Percentiles rank a stretch among this genome's conserved stretches.
Evolutionary conservation across 2,329 filamentous ascomycete genomes (phyloP).

Genomic region (Dothistroma septosporum): DNA sequence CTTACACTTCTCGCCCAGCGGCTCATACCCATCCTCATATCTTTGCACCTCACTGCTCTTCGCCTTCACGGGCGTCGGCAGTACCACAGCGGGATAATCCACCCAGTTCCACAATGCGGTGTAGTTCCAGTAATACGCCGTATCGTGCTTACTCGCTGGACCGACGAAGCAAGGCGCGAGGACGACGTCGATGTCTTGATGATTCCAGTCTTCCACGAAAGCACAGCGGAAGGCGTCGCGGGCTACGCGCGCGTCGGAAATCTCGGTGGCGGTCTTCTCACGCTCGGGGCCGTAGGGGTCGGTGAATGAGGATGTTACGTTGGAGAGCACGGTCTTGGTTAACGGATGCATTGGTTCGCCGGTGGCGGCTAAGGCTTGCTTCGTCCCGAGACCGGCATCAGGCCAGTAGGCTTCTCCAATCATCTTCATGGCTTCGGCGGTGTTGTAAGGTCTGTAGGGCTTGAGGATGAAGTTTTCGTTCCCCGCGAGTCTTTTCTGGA

Average conservation of each 20-base stretch:
- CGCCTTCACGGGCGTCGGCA: conserved; percentile 15
- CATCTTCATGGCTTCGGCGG: conserved; percentile 11
- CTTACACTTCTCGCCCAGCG: conserved; percentile 15
- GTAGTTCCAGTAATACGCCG: conserved; percentile 20
- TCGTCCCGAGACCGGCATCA: conserved; percentile 11
- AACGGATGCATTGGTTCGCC: conserved; percentile 16
- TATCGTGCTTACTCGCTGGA: conserved; percentile 18
- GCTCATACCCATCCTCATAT: conserved; percentile 11
- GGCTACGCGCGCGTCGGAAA: conserved; percentile 10
- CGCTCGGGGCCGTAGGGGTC: conserved; percentile 5
- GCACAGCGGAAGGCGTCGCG: conserved; percentile 15
- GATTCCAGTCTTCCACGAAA: conserved; percentile 18
- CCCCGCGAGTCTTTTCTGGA: conserved; percentile 1
- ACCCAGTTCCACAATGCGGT: conserved; percentile 21
- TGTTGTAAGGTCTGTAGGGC: conserved; percentile 14
- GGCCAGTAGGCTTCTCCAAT: conserved; percentile 19
- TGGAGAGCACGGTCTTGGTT: conserved; percentile 15
- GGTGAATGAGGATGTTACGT: conserved; percentile 8
- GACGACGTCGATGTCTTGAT: conserved; percentile 19
- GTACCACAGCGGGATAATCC: conserved; percentile 18
- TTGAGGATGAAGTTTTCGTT: conserved; percentile 13
- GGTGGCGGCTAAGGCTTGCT: conserved; percentile 5
- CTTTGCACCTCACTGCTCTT: not conserved
- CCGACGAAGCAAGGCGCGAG: conserved; percentile 20
- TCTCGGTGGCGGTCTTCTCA: conserved; percentile 17